Evolutionary conservation across 2,329 filamentous ascomycete genomes (phyloP), one percentile per base, ranked within the genome.

Genomic region (Calonectria fujianensis): DNA sequence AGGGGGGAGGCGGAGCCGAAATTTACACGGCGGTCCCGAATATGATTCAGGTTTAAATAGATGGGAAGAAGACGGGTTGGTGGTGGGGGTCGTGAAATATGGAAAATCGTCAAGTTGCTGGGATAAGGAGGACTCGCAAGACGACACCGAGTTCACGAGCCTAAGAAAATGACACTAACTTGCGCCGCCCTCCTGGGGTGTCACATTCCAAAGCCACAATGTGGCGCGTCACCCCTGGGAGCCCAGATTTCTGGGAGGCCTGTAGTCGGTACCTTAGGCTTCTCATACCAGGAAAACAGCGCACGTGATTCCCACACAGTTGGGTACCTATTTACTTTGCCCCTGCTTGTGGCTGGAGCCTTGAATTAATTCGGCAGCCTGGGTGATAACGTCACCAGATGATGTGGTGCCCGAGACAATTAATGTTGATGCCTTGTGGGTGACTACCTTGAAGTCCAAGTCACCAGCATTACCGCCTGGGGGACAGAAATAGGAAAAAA

Each of bases 121-220:
- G 78, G 79, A 81, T 82, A 77, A 77, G 80, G 83, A 83, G 82
- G 77, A 81, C 77, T 81, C 78, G 76, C 80, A 79, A 79, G 78
- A 79, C 81, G 80, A 80, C 81, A 82, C 78, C 80, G 76, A 81
- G 77, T 81, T 81, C 77, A 79, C 74, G 80, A 83, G 82, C 82
- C 82, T 79, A 79, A 83, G 75, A 69, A 69, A 79, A 75, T 39
- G 78, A 75, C 77, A 81, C 80, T 81, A 80, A 74, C 51, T 80
- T 80, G 75, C 78, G 75, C 68, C 78, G 75, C 74, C 75, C 77
- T 63, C 51, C 70, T 72, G 70, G 70, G 67, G 50, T 76, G 77
- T 77, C 74, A 74, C 72, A 72, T 77, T 68, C 74, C 70, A 73
- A 73, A 78, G 80, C 80, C 80, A 82, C 80, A 80, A 20, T 59